Evolutionary conservation across 1,284 basidiomycete genomes (phyloP), one percentile per base, ranked within the genome.

Genomic region (Trichosporon faecale): DNA sequence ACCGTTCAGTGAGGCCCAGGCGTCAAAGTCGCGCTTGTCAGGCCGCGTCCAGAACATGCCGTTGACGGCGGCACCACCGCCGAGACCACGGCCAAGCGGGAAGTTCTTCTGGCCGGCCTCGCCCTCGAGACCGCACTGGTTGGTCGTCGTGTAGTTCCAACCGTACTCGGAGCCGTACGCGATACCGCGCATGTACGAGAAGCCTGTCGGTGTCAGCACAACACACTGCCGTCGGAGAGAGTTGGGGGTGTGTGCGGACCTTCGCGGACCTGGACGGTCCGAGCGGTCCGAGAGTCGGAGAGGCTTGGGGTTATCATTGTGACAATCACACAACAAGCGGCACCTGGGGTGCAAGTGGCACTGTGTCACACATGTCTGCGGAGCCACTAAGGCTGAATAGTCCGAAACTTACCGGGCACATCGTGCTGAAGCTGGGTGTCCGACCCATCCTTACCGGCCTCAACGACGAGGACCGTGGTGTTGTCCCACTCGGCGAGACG

Each of bases 11-110:
- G 33, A 70, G 33, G 70, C 80, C 84, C 83, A 85, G 66, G 83
- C 81, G 69, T 85, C 80, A 64, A 84, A 84, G 67, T 85, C 84
- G n/a, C 74, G 71, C 29, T 72, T 70, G 40, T 77, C 77, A 1
- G 78, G 82, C 65, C 81, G 69, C 25, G 82, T 76, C 81, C 87
- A 85, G 82, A 90, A 92, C 83, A 91, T 85, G 68, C 89, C 91
- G 81, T 92, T 92, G 67, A 90, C 86, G 6, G 90, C 89, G 46
- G 87, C 77, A 16, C 79, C 90, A n/a, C 91, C 91, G 65, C 91
- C 91, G 23, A 92, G 86, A 40, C 90, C 85, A 84, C 91, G 88
- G 18, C 88, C 88, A 68, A 89, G 84, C 0, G 89, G 87, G 89
- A 89, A 90, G 4, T 69, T 66, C 71, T 79, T 79, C 29, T 70